Conservation (phyloP, 116 monocot species). For the Trichopus zeylanicus region DNA sequence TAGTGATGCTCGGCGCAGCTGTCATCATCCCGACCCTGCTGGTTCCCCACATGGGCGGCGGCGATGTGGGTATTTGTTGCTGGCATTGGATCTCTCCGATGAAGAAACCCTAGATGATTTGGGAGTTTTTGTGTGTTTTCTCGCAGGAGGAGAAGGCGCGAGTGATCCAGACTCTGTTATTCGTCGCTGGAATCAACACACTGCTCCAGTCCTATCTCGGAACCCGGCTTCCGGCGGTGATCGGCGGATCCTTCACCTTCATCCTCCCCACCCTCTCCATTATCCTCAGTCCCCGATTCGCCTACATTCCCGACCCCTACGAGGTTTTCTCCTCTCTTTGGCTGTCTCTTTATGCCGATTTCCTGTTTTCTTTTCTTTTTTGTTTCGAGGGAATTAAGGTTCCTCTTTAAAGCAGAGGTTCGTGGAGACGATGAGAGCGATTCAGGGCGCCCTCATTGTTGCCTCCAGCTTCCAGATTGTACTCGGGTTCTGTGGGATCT, state of each 20-base stretch:
- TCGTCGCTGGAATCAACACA: constrained; percentile 85
- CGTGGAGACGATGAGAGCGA: constrained; percentile 52
- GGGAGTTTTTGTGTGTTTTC: not conserved
- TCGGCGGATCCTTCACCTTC: constrained; percentile 69
- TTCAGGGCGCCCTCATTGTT: constrained; percentile 76
- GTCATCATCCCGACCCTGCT: constrained; percentile 65
- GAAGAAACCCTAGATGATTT: too few relatives aligned
- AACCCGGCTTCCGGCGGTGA: constrained; percentile 64
- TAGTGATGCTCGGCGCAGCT: constrained; percentile 76
- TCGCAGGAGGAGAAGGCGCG: constrained; percentile 76
- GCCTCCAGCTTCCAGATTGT: constrained; percentile 60
- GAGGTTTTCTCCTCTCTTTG: constrained; percentile 23
- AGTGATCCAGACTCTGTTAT: constrained; percentile 77
- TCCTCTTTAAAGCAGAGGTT: constrained; percentile 48
- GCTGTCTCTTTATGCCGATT: constrained; percentile 4
- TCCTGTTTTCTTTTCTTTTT: not conserved
- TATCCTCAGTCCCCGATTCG: constrained; percentile 46
- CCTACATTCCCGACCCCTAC: constrained; percentile 53
- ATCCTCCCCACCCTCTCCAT: constrained; percentile 72
- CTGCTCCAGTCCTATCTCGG: constrained; percentile 70
- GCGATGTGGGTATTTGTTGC: constrained; percentile 24
- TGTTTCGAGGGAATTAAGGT: too few relatives aligned
- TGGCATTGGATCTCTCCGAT: too few relatives aligned
- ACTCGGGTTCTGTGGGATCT: constrained; percentile 69
- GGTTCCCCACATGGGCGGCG: constrained; percentile 83